Percentiles rank a stretch among this genome's conserved stretches.
Evolutionary conservation across 306 rosid species (phyloP).

Genomic region (Pyrus betulifolia): DNA sequence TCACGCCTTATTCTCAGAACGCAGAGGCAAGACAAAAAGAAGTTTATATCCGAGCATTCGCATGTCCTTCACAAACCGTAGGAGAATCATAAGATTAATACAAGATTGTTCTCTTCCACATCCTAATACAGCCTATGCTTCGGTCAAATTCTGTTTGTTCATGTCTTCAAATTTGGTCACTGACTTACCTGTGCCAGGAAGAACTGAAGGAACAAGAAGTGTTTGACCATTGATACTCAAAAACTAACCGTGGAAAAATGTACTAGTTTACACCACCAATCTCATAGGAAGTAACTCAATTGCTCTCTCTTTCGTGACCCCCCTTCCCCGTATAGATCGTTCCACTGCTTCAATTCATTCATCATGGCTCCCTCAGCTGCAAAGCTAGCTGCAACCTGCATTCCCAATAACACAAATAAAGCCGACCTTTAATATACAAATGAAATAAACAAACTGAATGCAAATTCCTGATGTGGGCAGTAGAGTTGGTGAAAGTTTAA

Average conservation of each 20-base stretch:
- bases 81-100: background rate
- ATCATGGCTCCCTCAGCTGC: slow-evolving; percentile 80
- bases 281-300: slow-evolving; percentile 69
- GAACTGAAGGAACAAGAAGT: background rate
- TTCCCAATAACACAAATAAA: slow-evolving; percentile 7
- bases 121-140: background rate
- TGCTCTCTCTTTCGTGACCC: slow-evolving; percentile 88
- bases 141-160: background rate
- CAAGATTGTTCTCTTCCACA: background rate
- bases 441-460: no score
- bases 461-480: background rate
- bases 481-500: background rate
- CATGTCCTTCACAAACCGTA: background rate
- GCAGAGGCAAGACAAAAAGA: background rate
- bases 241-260: background rate
- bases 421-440: background rate
- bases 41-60: background rate
- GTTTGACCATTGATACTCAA: background rate
- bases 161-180: background rate
- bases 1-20: background rate
- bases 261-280: background rate
- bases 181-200: background rate
- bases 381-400: slow-evolving; percentile 85
- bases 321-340: slow-evolving; percentile 79
- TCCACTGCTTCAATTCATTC: slow-evolving; percentile 91